A percentile compares a stretch with the other conserved stretches of the same genome.
phyloP scores from a whole-genome alignment of 768 basidiomycete genomes.

The Mycena galericulata region DNA sequence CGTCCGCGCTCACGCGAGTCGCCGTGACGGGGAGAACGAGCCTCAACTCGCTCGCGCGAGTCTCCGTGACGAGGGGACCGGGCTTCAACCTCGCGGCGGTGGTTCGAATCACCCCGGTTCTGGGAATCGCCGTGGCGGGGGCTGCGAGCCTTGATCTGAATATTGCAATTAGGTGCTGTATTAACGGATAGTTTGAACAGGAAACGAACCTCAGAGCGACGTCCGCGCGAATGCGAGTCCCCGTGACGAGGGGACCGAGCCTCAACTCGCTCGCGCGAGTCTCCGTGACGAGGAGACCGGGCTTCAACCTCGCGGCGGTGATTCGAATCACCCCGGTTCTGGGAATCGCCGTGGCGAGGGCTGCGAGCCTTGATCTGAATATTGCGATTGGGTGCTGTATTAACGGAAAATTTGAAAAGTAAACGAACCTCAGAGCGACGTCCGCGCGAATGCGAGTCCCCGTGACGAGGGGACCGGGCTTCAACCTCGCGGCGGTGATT shows the following conservation, averaged over 20 bases:
- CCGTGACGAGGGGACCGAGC: neutral
- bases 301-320: neutral
- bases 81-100: neutral
- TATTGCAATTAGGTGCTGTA: no score
- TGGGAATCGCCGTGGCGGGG: constrained; percentile 18
- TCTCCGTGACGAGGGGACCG: no score
- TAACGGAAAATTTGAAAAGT: no score
- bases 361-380: no score
- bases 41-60: no score
- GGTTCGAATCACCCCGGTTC: neutral
- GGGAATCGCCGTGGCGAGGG: no score
- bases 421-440: no score
- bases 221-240: neutral
- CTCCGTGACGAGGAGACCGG: neutral
- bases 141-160: neutral
- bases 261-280: neutral
- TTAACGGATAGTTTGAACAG: no score
- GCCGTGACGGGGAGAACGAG: neutral
- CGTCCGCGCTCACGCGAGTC: neutral
- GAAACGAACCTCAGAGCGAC: no score
- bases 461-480: neutral
- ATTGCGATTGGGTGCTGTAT: no score
- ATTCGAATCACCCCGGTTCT: neutral
- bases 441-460: neutral
- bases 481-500: no score